phyloP scores from a whole-genome alignment of 805 yeast species.

The Ogataea neopini region DNA sequence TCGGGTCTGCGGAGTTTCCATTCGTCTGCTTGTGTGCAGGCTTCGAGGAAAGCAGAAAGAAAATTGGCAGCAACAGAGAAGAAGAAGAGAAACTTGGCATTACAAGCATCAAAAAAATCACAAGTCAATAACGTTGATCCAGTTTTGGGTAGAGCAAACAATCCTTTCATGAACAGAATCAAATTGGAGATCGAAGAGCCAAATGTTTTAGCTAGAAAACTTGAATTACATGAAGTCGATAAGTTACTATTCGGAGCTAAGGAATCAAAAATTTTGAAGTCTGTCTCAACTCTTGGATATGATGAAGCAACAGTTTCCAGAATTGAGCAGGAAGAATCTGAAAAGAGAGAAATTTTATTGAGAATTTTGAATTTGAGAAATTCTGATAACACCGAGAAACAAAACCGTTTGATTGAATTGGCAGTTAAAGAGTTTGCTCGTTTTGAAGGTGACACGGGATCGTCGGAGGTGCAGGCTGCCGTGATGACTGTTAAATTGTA shows the following conservation, averaged over 20 bases:
- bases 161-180: slow-evolving; percentile 69
- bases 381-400: slow-evolving; percentile 57
- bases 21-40: slow-evolving; percentile 10
- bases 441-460: slow-evolving; percentile 88
- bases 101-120: slow-evolving; percentile 15
- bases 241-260: slow-evolving; percentile 77
- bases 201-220: slow-evolving; percentile 59
- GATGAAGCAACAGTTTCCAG: slow-evolving; percentile 24
- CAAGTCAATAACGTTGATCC: slow-evolving; percentile 64
- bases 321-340: slow-evolving; percentile 42
- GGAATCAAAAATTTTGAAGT: slow-evolving; percentile 50
- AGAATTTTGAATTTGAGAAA: slow-evolving; percentile 78
- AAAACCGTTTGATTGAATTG: slow-evolving; percentile 55
- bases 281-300: slow-evolving; percentile 22
- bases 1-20: slow-evolving; percentile 15
- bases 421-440: slow-evolving; percentile 83
- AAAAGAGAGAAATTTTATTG: slow-evolving; percentile 65
- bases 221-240: slow-evolving; percentile 65
- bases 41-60: slow-evolving; percentile 16
- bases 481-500: slow-evolving; percentile 79
- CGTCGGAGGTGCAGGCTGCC: slow-evolving; percentile 96
- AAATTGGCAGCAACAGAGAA: slow-evolving; percentile 17
- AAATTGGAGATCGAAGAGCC: slow-evolving; percentile 68
- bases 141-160: slow-evolving; percentile 69
- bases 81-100: slow-evolving; percentile 20